Percentiles rank a stretch among this genome's conserved stretches.
These are phyloP conservation scores for Leccinum boreale DNA, from an alignment of 768 basidiomycete genomes.

Conservation along the genomic window DNA sequence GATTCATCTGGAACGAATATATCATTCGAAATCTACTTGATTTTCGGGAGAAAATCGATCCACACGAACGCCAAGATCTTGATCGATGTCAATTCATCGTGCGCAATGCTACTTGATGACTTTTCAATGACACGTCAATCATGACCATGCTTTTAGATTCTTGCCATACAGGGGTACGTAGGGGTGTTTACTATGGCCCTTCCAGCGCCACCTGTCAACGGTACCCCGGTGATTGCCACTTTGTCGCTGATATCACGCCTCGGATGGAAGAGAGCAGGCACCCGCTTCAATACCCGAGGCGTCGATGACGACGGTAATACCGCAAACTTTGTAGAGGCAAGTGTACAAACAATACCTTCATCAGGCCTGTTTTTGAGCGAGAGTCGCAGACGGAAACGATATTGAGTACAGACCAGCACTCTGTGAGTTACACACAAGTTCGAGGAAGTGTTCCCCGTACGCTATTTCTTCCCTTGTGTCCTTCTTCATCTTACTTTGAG, in stretches of 20 bases:
- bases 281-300: slow-evolving; percentile 94
- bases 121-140: slow-evolving; percentile 5
- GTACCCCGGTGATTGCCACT: slow-evolving; percentile 68
- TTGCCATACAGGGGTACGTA: slow-evolving; percentile 92
- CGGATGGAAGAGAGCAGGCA: slow-evolving; percentile 94
- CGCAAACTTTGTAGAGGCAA: slow-evolving; percentile 94
- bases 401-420: slow-evolving; percentile 81
- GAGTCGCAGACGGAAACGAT: slow-evolving; percentile 80
- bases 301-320: slow-evolving; percentile 94
- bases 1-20: slow-evolving; percentile 95
- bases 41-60: slow-evolving; percentile 77
- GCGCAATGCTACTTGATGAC: slow-evolving; percentile 31
- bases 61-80: slow-evolving; percentile 64
- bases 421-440: slow-evolving; percentile 90
- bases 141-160: slow-evolving; percentile 46
- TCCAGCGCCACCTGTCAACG: slow-evolving; percentile 71
- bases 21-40: slow-evolving; percentile 84
- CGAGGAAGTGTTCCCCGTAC: slow-evolving; percentile 93
- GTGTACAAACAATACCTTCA: slow-evolving; percentile 17
- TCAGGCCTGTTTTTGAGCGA: slow-evolving; percentile 7
- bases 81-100: slow-evolving; percentile 86
- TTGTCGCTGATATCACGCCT: slow-evolving; percentile 82
- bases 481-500: slow-evolving; percentile 10
- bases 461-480: slow-evolving; percentile 27
- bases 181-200: slow-evolving; percentile 78